Conservation (phyloP, 306 rosid species). For the Chamaecrista fasciculata region DNA sequence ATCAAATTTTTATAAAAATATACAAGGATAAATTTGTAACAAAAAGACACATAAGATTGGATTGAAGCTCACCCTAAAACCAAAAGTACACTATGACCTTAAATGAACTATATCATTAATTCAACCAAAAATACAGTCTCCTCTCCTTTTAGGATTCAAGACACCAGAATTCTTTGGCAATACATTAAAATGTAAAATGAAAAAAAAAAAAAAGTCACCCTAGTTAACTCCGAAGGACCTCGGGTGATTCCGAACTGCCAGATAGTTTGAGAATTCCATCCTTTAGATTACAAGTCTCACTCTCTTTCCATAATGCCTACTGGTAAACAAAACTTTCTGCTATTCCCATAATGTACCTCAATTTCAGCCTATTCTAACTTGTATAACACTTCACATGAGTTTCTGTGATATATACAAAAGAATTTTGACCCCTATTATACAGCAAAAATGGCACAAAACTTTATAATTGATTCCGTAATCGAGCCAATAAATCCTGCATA, state of each 20-base stretch:
- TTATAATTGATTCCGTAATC: constrained; percentile 59
- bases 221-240: too few relatives aligned
- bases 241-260: not conserved
- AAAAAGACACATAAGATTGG: too few relatives aligned
- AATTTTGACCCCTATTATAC: constrained; percentile 41
- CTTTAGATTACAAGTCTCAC: not conserved
- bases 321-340: constrained; percentile 51
- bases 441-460: constrained; percentile 28
- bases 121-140: too few relatives aligned
- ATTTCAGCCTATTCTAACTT: constrained; percentile 20
- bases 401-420: constrained; percentile 48
- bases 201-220: not conserved
- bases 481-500: constrained; percentile 62
- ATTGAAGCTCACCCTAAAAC: too few relatives aligned
- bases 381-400: constrained; percentile 38
- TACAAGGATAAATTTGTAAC: too few relatives aligned
- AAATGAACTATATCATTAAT: too few relatives aligned
- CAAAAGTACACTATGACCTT: too few relatives aligned
- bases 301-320: not conserved
- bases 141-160: too few relatives aligned
- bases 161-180: too few relatives aligned
- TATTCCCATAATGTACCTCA: constrained; percentile 16
- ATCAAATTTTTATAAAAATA: too few relatives aligned
- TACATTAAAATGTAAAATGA: too few relatives aligned
- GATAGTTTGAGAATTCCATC: not conserved